Conservation (phyloP, 2,329 filamentous ascomycete species). For the Sporothrix schenckii region DNA sequence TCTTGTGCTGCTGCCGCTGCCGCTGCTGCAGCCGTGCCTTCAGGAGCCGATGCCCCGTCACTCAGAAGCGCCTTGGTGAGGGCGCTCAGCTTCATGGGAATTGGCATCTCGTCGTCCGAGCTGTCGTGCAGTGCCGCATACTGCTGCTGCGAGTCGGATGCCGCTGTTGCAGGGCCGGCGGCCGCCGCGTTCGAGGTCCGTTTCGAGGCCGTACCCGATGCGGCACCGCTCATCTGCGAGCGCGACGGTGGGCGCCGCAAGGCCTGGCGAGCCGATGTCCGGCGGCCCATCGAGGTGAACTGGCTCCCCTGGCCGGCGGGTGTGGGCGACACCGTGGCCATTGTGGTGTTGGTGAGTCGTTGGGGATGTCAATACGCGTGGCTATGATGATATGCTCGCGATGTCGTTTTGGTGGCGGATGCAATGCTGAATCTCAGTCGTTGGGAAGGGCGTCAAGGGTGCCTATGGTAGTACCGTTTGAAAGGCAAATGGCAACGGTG, state of each 20-base stretch:
- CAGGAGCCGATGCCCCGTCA: slow-evolving; percentile 58
- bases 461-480: slow-evolving; percentile 2
- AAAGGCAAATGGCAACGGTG: not conserved
- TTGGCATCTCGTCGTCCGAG: slow-evolving; percentile 90
- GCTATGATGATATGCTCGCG: slow-evolving; percentile 1
- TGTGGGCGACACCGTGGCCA: slow-evolving; percentile 60
- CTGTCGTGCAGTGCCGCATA: slow-evolving; percentile 71
- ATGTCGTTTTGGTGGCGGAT: not conserved
- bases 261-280: slow-evolving; percentile 60
- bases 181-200: slow-evolving; percentile 25
- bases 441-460: not conserved
- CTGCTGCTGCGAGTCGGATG: slow-evolving; percentile 47
- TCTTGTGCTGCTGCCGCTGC: slow-evolving; percentile 36
- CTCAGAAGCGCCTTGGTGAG: slow-evolving; percentile 83
- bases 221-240: slow-evolving; percentile 43
- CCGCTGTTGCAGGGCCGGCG: not conserved
- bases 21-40: slow-evolving; percentile 38
- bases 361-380: slow-evolving; percentile 12
- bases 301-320: slow-evolving; percentile 54
- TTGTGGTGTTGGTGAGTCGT: slow-evolving; percentile 38
- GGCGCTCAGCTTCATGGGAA: slow-evolving; percentile 91
- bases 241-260: slow-evolving; percentile 56
- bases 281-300: slow-evolving; percentile 52
- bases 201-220: slow-evolving; percentile 34
- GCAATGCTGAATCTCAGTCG: not conserved